phyloP scores from a whole-genome alignment of 1,284 basidiomycete species.

The Butyriboletus regius region DNA sequence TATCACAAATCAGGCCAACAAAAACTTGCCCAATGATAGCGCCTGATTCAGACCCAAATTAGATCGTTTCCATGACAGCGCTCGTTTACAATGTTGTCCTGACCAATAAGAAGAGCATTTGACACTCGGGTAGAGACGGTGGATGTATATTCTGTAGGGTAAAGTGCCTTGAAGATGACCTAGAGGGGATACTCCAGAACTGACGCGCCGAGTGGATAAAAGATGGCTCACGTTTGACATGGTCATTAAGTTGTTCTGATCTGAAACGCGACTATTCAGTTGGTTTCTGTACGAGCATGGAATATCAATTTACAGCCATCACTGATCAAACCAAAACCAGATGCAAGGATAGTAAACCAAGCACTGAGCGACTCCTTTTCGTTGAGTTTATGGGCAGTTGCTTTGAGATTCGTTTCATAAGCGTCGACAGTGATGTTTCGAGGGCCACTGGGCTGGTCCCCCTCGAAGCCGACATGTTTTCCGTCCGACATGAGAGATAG shows the following conservation, averaged over 20 bases:
- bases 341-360: constrained; percentile 56
- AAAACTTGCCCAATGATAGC: constrained; percentile 61
- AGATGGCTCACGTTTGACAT: constrained; percentile 48
- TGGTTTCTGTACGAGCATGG: not conserved
- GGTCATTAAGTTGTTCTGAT: constrained; percentile 65
- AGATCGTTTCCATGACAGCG: constrained; percentile 11
- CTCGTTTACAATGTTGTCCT: constrained; percentile 23
- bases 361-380: constrained; percentile 45
- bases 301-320: constrained; percentile 52
- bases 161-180: constrained; percentile 58
- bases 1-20: constrained; percentile 66
- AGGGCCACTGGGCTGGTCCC: constrained; percentile 3
- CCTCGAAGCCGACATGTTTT: constrained; percentile 14
- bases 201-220: not conserved
- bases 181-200: constrained; percentile 21
- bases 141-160: constrained; percentile 54
- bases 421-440: constrained; percentile 20
- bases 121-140: constrained; percentile 62
- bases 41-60: constrained; percentile 35
- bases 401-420: constrained; percentile 25
- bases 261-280: constrained; percentile 30
- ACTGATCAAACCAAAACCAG: constrained; percentile 61
- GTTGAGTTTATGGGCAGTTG: constrained; percentile 22
- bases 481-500: constrained; percentile 22
- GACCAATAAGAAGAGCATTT: constrained; percentile 67